Conservation (phyloP, 805 yeast species). For the Limtongia smithiae region DNA sequence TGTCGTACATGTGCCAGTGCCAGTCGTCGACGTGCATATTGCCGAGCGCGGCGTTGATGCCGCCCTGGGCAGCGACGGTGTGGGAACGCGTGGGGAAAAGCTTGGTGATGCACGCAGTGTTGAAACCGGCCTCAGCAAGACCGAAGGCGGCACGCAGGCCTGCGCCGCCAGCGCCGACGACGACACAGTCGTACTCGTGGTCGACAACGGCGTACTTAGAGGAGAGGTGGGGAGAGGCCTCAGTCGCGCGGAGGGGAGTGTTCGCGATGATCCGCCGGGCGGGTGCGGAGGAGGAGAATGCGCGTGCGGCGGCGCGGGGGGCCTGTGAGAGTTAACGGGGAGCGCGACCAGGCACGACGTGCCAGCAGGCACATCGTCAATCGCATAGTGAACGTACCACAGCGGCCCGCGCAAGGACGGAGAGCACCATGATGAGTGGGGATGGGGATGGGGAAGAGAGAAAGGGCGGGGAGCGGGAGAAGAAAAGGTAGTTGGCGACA, state of each 20-base stretch:
- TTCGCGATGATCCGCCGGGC: conserved; percentile 37
- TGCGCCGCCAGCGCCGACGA: conserved; percentile 99
- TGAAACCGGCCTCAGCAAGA: conserved; percentile 91
- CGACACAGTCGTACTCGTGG: conserved; percentile 97
- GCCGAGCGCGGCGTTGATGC: conserved; percentile 97
- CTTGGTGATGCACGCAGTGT: conserved; percentile 95
- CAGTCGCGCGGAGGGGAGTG: conserved; percentile 40
- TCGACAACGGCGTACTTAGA: conserved; percentile 87
- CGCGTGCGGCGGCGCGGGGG: conserved; percentile 19
- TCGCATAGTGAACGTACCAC: neutral
- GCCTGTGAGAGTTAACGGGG: neutral
- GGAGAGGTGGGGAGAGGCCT: conserved; percentile 50
- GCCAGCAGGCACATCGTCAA: neutral
- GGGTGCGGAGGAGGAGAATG: conserved; percentile 36
- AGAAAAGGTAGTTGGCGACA: neutral
- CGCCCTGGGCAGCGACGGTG: conserved; percentile 99
- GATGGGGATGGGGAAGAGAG: conserved; percentile 3
- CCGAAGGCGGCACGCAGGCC: conserved; percentile 99
- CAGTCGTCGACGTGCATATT: conserved; percentile 98
- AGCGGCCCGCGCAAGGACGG: conserved; percentile 21
- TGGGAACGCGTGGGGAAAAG: conserved; percentile 98
- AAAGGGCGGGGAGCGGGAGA: neutral
- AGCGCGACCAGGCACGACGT: neutral
- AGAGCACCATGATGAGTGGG: conserved; percentile 9
- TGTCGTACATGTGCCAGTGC: conserved; percentile 99